Evolutionary conservation across 2,329 filamentous ascomycete genomes (phyloP).

Genomic region (Coccinonectria pachysandricola): DNA sequence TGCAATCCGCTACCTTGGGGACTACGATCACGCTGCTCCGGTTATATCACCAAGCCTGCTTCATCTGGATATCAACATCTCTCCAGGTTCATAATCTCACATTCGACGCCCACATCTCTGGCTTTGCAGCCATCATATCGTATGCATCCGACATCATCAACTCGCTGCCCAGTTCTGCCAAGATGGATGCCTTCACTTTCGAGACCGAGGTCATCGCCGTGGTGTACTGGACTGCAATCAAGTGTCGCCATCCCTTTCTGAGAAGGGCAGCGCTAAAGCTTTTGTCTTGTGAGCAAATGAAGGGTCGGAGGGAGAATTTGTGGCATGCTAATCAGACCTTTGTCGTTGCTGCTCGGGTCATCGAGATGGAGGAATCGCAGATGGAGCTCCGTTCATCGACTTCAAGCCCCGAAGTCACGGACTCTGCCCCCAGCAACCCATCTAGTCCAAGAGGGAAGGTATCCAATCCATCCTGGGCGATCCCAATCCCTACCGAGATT

Average conservation of each 20-base stretch:
- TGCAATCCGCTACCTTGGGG: slow-evolving; percentile 7
- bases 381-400: too few relatives aligned
- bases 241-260: slow-evolving; percentile 31
- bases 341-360: slow-evolving; percentile 23
- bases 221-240: slow-evolving; percentile 30
- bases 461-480: too few relatives aligned
- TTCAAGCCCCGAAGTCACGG: too few relatives aligned
- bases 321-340: slow-evolving; percentile 27
- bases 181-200: slow-evolving; percentile 26
- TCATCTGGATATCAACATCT: slow-evolving; percentile 24
- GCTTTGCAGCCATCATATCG: slow-evolving; percentile 28
- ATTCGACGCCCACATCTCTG: slow-evolving; percentile 25
- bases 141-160: slow-evolving; percentile 21
- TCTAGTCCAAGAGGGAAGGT: too few relatives aligned
- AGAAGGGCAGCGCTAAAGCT: slow-evolving; percentile 28
- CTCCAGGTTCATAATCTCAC: slow-evolving; percentile 21
- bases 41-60: slow-evolving; percentile 26
- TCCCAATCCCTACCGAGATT: too few relatives aligned
- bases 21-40: slow-evolving; percentile 21
- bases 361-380: slow-evolving; percentile 26
- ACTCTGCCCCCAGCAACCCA: too few relatives aligned
- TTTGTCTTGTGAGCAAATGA: slow-evolving; percentile 21
- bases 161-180: slow-evolving; percentile 4
- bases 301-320: slow-evolving; percentile 27
- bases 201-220: slow-evolving; percentile 33